Conservation (phyloP, 257 asterid genomes). For the Oldenlandia corymbosa region DNA sequence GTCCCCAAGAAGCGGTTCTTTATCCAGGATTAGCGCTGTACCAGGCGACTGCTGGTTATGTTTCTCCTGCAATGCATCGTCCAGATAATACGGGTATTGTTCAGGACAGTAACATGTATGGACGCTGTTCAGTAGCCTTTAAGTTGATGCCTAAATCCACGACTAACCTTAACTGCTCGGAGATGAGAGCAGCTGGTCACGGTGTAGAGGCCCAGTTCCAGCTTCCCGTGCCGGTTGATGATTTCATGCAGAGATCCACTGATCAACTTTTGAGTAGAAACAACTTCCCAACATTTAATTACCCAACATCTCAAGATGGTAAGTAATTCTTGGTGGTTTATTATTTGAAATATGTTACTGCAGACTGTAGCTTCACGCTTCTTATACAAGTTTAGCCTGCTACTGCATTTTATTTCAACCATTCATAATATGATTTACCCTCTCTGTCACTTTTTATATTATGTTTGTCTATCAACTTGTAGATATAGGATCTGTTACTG, state of each 20-base stretch:
- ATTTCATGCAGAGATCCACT: constrained; percentile 87
- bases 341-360: background rate
- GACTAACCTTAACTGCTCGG: constrained; percentile 81
- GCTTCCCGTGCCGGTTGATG: constrained; percentile 88
- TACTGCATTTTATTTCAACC: background rate
- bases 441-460: background rate
- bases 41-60: constrained; percentile 94
- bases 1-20: constrained; percentile 85
- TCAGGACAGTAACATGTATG: constrained; percentile 52
- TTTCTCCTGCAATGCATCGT: constrained; percentile 74
- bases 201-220: constrained; percentile 93
- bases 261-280: constrained; percentile 77
- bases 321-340: constrained; percentile 22
- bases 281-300: constrained; percentile 47
- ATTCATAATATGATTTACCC: background rate
- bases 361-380: background rate
- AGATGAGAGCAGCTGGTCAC: constrained; percentile 98
- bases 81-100: constrained; percentile 50
- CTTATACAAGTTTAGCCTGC: background rate
- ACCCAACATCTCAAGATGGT: constrained; percentile 84
- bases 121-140: constrained; percentile 75
- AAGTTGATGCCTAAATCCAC: constrained; percentile 94
- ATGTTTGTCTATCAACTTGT: background rate
- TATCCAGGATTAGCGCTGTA: constrained; percentile 91
- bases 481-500: background rate